Base-by-base conservation (phyloP, 108 stramenopile genomes). In the Fragilaria crotonensis region DNA sequence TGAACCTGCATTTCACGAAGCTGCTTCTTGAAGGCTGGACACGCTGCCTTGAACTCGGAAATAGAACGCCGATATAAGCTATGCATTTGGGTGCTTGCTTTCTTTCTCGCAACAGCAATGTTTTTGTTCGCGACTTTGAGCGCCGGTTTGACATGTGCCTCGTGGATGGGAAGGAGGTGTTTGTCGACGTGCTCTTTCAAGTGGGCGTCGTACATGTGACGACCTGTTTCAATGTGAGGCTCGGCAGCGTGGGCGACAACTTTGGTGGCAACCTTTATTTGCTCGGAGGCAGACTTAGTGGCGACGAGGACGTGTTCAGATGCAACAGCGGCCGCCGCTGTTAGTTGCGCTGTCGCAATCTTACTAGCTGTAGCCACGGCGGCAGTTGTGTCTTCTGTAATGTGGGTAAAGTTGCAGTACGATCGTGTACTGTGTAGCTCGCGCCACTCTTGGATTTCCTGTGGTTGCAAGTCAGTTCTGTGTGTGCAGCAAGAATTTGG, bases 321-420 rank as follows among this genome's bases (percentile, higher is more conserved):
- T 3, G 59, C 46, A 27, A 29, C 28, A 3, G 28, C 25, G 4
- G 59, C 59, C 11, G 28, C 54, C 5, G 25, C 25, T 14, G 54
- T 7, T 5, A 31, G 17, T 2, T 50, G 28, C 19, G 19, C 44
- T 11, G 5, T 50, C 2, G 46, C 59, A 3, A 7, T 23, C 14
- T 48, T 5, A 19, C 19, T 18, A 3, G 48, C 59, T 2, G 26
- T 25, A 19, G n/a, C 11, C 18, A 46, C 59, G 25, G 14, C 25
- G n/a, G 50, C 21, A 25, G n/a, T 19, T 18, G 47, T 30, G 46
- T 59, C 59, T 30, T 59, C 59, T n/a, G 19, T 14, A 3, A 59
- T 59, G 4, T 48, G 46, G 18, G 59, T 59, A 23, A 59, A 3
- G 28, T 59, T 59, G 59, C 59, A 59, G 22, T 59, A 59, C 20